A percentile compares a stretch with the other conserved stretches of the same genome.
Conservation (phyloP, 176 grass and related monocot species). For the Carex myosuroides region DNA sequence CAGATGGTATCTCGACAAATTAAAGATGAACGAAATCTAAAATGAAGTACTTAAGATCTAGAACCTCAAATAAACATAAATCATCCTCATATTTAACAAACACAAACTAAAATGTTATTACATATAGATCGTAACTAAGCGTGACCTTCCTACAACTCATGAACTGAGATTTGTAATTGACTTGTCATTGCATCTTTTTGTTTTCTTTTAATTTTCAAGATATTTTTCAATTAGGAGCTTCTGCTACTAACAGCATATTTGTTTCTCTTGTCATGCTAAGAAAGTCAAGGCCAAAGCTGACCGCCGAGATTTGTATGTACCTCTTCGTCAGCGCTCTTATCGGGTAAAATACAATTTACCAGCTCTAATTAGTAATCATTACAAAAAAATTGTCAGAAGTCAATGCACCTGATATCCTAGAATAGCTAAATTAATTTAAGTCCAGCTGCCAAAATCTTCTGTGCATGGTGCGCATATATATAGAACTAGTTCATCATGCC, state of each 20-base stretch:
- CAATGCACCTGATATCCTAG: neutral
- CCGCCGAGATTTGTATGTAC: constrained; percentile 46
- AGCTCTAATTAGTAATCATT: neutral
- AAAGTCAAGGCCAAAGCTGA: constrained; percentile 76
- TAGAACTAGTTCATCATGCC: neutral
- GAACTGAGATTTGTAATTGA: neutral
- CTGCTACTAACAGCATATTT: neutral
- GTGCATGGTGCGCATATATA: neutral
- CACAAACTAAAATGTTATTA: neutral
- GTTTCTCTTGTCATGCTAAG: constrained; percentile 10
- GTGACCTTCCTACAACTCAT: neutral
- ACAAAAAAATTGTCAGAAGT: neutral
- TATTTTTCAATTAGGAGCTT: neutral
- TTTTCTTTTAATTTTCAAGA: neutral
- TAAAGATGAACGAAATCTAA: neutral
- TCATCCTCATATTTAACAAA: neutral
- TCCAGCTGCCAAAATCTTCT: neutral
- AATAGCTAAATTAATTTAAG: neutral
- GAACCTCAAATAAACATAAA: neutral
- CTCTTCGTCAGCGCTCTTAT: constrained; percentile 75
- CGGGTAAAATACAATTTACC: constrained; percentile 32
- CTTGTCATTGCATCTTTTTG: neutral
- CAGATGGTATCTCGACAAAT: neutral
- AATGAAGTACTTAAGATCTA: neutral
- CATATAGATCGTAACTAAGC: neutral